Evolutionary conservation across 139 green algal genomes (phyloP).

Genomic region (Auxenochlorella protothecoides): DNA sequence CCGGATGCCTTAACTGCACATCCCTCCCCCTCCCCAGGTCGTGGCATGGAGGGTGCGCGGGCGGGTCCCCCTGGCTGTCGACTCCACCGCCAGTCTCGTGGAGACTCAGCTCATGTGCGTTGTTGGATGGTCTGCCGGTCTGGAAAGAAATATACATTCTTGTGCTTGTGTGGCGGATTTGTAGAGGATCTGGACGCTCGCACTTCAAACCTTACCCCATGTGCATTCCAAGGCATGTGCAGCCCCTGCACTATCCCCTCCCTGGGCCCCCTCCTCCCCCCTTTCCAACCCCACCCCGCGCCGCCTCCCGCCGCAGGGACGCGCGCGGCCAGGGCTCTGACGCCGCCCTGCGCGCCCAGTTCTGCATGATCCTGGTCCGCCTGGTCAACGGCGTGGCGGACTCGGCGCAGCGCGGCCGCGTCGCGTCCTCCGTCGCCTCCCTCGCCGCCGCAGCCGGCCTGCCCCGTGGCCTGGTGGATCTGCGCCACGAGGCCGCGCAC

Average conservation of each 20-base stretch:
- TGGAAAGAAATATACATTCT: not conserved
- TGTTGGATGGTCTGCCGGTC: not conserved
- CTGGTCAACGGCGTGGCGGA: conserved; percentile 78
- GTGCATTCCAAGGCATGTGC: too few species aligned
- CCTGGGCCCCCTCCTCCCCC: not conserved
- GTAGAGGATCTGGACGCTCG: not conserved
- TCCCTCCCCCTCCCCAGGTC: conserved; percentile 17
- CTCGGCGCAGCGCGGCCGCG: conserved; percentile 52
- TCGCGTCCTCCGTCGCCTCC: conserved; percentile 52
- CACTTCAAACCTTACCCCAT: not conserved
- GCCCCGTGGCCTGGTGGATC: conserved; percentile 61
- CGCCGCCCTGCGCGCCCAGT: conserved; percentile 36
- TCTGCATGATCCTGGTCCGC: conserved; percentile 40
- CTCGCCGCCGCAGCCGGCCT: conserved; percentile 50
- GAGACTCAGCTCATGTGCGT: conserved; percentile 27
- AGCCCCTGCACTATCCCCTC: not conserved
- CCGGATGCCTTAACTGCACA: not conserved
- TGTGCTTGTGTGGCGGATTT: not conserved
- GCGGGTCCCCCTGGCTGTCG: conserved; percentile 51
- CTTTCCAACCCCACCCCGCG: not conserved
- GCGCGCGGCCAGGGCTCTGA: not conserved
- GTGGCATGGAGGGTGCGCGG: conserved; percentile 50
- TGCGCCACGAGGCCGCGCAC: conserved; percentile 70
- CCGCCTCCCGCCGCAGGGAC: too few species aligned
- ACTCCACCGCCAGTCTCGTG: conserved; percentile 46